Evolutionary conservation across 805 yeast species (phyloP).

Genomic region (Ogataea naganishii): DNA sequence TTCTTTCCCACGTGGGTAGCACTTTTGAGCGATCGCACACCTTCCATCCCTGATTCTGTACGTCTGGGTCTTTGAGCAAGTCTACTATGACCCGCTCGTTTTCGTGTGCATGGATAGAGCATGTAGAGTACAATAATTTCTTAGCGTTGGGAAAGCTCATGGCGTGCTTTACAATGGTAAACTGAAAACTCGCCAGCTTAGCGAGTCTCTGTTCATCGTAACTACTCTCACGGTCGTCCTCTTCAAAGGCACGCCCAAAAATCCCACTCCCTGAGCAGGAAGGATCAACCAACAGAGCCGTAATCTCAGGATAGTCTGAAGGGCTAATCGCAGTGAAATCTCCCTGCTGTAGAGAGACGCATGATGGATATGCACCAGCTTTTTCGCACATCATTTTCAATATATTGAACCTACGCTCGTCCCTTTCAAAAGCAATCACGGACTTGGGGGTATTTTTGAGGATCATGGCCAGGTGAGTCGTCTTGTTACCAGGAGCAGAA

Average conservation of each 20-base stretch:
- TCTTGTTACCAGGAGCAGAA: slow-evolving; percentile 98
- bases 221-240: slow-evolving; percentile 29
- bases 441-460: slow-evolving; percentile 32
- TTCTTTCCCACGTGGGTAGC: slow-evolving; percentile 76
- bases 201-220: slow-evolving; percentile 47
- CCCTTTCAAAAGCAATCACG: slow-evolving; percentile 84
- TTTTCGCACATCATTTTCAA: slow-evolving; percentile 68
- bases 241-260: slow-evolving; percentile 76
- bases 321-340: slow-evolving; percentile 63
- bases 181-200: slow-evolving; percentile 80
- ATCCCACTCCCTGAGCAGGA: slow-evolving; percentile 98
- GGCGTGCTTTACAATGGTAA: slow-evolving; percentile 82
- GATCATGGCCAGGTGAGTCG: slow-evolving; percentile 80
- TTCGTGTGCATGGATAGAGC: slow-evolving; percentile 90
- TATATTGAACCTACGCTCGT: slow-evolving; percentile 59
- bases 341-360: slow-evolving; percentile 33
- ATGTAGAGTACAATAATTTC: slow-evolving; percentile 86
- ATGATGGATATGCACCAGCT: slow-evolving; percentile 52
- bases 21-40: slow-evolving; percentile 53
- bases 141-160: slow-evolving; percentile 67
- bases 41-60: slow-evolving; percentile 67
- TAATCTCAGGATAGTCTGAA: slow-evolving; percentile 49
- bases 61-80: slow-evolving; percentile 56
- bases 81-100: slow-evolving; percentile 88
- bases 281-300: slow-evolving; percentile 88